phyloP scores from a whole-genome alignment of 495 filamentous ascomycete species.

The Neurospora sp. region DNA sequence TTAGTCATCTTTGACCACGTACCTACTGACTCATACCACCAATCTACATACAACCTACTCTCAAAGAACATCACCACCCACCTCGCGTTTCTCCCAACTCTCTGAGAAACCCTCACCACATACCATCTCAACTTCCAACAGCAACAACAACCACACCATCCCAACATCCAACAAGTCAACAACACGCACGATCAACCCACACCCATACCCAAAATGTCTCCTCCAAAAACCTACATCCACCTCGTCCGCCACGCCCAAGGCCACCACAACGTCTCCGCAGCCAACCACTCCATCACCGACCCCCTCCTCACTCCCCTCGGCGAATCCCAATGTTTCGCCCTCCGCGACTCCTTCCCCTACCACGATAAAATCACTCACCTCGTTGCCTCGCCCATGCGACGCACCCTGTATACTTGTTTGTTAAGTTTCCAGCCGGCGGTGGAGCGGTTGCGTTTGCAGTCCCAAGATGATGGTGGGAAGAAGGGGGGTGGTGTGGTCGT shows the following conservation, averaged over 20 bases:
- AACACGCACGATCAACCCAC: too few relatives aligned
- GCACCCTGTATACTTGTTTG: conserved; percentile 75
- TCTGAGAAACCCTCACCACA: not conserved
- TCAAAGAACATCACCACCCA: not conserved
- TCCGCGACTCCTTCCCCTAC: conserved; percentile 53
- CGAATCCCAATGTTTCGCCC: conserved; percentile 58
- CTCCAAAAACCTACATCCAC: conserved; percentile 37
- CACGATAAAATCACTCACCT: conserved; percentile 58
- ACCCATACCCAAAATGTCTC: not conserved
- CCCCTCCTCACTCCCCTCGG: conserved; percentile 71
- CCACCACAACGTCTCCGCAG: conserved; percentile 67
- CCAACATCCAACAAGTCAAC: too few relatives aligned
- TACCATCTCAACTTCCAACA: not conserved
- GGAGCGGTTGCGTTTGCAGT: conserved; percentile 19
- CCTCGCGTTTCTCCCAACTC: not conserved
- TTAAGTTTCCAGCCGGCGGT: conserved; percentile 49
- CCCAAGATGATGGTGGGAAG: not conserved
- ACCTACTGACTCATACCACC: not conserved
- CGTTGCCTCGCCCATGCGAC: conserved; percentile 71
- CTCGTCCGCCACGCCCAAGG: conserved; percentile 50
- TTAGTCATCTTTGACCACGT: not conserved
- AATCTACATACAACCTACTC: not conserved
- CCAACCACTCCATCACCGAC: conserved; percentile 65
- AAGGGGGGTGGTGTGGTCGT: conserved; percentile 36
- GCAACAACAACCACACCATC: not conserved